Conservation (phyloP, 441 rosid species). For the Isatis lusitanica region DNA sequence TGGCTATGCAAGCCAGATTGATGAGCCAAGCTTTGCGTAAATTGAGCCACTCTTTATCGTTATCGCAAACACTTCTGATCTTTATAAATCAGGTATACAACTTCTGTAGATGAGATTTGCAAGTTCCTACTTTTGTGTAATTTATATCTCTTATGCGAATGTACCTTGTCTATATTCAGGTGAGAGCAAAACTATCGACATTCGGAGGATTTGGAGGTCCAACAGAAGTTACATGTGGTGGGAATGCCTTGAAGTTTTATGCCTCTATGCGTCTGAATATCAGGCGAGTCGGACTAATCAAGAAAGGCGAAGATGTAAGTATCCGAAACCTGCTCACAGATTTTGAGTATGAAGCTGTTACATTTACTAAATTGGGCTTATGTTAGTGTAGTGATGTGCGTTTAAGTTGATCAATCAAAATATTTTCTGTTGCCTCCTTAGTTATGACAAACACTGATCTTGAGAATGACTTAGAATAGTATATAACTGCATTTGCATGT, state of each 20-base stretch:
- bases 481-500: neutral
- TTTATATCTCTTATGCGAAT: neutral
- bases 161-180: constrained; percentile 43
- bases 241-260: constrained; percentile 95
- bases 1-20: constrained; percentile 99
- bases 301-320: constrained; percentile 88
- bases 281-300: constrained; percentile 63
- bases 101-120: neutral
- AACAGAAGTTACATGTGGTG: constrained; percentile 92
- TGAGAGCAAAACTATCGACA: constrained; percentile 84
- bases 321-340: neutral
- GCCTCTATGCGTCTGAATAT: constrained; percentile 93
- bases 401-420: neutral
- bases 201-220: constrained; percentile 94
- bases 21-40: constrained; percentile 99
- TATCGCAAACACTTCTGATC: constrained; percentile 77
- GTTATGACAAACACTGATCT: neutral
- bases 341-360: constrained; percentile 1
- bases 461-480: neutral
- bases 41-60: constrained; percentile 86
- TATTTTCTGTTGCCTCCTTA: neutral
- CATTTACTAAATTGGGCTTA: neutral
- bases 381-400: constrained; percentile 5
- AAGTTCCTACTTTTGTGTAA: neutral
- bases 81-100: constrained; percentile 85